A percentile compares a stretch with the other conserved stretches of the same genome.
phyloP scores from a whole-genome alignment of 306 rosid genomes.

The Heteromeles arbutifolia region DNA sequence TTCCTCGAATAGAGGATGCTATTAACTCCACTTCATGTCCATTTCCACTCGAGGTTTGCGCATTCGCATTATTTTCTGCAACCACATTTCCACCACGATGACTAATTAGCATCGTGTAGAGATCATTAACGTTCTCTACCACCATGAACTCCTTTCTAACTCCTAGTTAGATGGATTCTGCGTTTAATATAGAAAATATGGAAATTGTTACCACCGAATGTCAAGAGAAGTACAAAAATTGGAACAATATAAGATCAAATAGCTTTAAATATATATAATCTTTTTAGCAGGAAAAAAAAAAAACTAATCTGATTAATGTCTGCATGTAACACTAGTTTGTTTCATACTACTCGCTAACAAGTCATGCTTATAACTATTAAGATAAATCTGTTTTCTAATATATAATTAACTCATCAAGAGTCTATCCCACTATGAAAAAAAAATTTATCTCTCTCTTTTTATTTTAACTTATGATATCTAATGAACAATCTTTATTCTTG shows the following conservation, averaged over 20 bases:
- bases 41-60: not conserved
- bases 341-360: not conserved
- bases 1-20: not conserved
- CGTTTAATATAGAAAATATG: not conserved
- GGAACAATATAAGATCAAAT: not conserved
- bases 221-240: not conserved
- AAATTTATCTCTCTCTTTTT: no score
- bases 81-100: not conserved
- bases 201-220: not conserved
- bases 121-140: not conserved
- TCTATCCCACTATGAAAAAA: no score
- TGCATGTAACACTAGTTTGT: not conserved
- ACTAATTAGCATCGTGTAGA: not conserved
- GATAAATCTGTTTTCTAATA: not conserved
- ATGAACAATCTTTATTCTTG: not conserved
- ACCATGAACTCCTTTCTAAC: not conserved
- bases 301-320: not conserved
- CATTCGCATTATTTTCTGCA: not conserved
- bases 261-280: not conserved
- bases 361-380: no score
- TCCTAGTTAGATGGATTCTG: not conserved
- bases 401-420: not conserved
- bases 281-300: not conserved
- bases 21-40: not conserved
- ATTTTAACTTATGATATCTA: no score